A percentile compares a stretch with the other conserved stretches of the same genome.
These are phyloP conservation scores for Selaginella moellendorffii DNA, from an alignment of 75 land plant species.

Conservation along the genomic window DNA sequence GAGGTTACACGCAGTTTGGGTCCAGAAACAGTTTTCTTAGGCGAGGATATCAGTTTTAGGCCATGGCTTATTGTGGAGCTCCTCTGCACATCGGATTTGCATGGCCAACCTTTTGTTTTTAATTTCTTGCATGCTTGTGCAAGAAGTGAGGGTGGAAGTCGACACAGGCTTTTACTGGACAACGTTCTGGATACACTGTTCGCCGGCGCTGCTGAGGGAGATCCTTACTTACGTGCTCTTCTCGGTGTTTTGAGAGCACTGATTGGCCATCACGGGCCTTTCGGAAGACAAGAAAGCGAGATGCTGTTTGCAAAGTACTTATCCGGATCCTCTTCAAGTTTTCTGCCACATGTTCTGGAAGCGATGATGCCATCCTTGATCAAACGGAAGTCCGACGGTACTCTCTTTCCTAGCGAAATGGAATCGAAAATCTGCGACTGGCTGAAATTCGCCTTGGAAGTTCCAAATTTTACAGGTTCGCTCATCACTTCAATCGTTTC, in stretches of 20 bases:
- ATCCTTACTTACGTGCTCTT: conserved; percentile 59
- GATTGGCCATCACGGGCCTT: conserved; percentile 25
- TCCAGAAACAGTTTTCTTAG: background rate
- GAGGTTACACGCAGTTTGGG: background rate
- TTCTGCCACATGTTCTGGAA: conserved; percentile 46
- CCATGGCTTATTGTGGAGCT: conserved; percentile 77
- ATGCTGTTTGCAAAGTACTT: conserved; percentile 30
- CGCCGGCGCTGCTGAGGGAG: conserved; percentile 19
- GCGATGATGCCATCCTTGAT: conserved; percentile 29
- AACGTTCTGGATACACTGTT: conserved; percentile 21
- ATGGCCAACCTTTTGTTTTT: conserved; percentile 60
- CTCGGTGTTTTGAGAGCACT: conserved; percentile 26
- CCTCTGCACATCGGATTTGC: conserved; percentile 88
- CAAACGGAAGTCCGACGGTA: conserved; percentile 12
- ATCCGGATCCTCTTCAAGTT: conserved; percentile 16
- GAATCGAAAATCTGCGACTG: conserved; percentile 28
- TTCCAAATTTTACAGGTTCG: conserved; percentile 24
- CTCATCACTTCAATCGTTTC: background rate
- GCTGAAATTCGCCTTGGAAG: conserved; percentile 35
- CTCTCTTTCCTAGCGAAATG: background rate
- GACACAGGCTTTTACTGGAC: conserved; percentile 21
- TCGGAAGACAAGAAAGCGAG: conserved; percentile 29
- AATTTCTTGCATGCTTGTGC: conserved; percentile 44
- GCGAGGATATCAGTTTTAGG: conserved; percentile 17
- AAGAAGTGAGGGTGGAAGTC: conserved; percentile 9